A percentile compares a stretch with the other conserved stretches of the same genome.
Evolutionary conservation across 345 rosid genomes (phyloP).

Genomic region (Lepidium didymum): DNA sequence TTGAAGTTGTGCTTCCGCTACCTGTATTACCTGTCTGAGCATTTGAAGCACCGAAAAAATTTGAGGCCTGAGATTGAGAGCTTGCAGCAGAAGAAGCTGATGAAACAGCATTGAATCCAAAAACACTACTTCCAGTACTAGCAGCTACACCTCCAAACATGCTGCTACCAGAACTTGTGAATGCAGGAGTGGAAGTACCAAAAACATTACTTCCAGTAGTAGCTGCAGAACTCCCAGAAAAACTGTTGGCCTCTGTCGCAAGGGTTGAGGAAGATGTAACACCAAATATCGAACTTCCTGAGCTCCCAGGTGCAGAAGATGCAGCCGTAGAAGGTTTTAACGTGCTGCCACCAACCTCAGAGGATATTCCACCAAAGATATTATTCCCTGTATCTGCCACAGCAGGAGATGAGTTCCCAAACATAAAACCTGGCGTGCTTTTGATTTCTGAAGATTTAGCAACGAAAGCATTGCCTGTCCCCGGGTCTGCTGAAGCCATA

Average conservation of each 20-base stretch:
- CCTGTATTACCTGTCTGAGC: slow-evolving; percentile 39
- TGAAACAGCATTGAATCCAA: slow-evolving; percentile 43
- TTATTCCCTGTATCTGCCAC: slow-evolving; percentile 27
- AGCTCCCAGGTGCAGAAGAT: slow-evolving; percentile 29
- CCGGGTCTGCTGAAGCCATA: slow-evolving; percentile 32
- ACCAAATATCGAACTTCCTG: slow-evolving; percentile 33
- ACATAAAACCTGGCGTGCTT: slow-evolving; percentile 21
- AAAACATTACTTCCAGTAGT: slow-evolving; percentile 30
- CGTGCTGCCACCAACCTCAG: slow-evolving; percentile 19
- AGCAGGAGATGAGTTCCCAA: slow-evolving; percentile 25
- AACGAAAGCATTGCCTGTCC: slow-evolving; percentile 25
- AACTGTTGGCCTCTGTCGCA: slow-evolving; percentile 17
- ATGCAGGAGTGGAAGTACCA: slow-evolving; percentile 31
- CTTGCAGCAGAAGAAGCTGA: slow-evolving; percentile 34
- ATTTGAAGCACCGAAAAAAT: slow-evolving; percentile 32
- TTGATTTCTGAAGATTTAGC: slow-evolving; percentile 10
- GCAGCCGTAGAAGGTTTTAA: slow-evolving; percentile 8
- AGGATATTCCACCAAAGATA: slow-evolving; percentile 25
- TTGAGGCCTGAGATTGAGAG: slow-evolving; percentile 42
- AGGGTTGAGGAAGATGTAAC: slow-evolving; percentile 21
- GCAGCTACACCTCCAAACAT: slow-evolving; percentile 22
- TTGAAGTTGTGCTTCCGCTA: slow-evolving; percentile 36
- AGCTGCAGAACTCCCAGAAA: slow-evolving; percentile 26
- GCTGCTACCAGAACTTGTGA: slow-evolving; percentile 31
- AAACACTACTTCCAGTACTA: slow-evolving; percentile 27